phyloP scores from a whole-genome alignment of 805 yeast genomes.

The Wickerhamiella sorbophila region DNA sequence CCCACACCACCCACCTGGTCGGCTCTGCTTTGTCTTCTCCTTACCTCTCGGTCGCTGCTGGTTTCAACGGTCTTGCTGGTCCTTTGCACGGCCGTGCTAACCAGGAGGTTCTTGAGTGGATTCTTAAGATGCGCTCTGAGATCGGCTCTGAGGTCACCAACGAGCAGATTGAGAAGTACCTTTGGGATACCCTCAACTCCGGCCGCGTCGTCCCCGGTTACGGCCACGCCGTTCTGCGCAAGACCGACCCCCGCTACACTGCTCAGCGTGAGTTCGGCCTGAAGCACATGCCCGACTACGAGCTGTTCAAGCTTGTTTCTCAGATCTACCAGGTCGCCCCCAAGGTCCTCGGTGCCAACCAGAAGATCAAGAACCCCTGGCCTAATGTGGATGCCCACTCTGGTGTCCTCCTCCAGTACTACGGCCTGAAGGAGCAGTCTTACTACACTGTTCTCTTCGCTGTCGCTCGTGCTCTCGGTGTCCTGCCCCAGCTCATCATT shows the following conservation, averaged over 20 bases:
- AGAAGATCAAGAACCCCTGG: constrained; percentile 89
- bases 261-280: constrained; percentile 54
- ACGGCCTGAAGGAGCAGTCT: constrained; percentile 67
- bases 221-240: constrained; percentile 77
- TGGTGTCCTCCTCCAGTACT: constrained; percentile 72
- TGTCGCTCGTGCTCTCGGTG: constrained; percentile 79
- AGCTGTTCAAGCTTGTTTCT: constrained; percentile 63
- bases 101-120: constrained; percentile 70
- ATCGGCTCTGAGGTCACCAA: constrained; percentile 27
- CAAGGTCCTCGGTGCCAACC: constrained; percentile 63
- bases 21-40: constrained; percentile 74
- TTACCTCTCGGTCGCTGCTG: constrained; percentile 60
- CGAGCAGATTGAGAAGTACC: constrained; percentile 44
- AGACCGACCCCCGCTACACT: constrained; percentile 67
- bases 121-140: constrained; percentile 40
- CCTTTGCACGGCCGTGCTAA: constrained; percentile 78
- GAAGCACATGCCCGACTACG: constrained; percentile 63
- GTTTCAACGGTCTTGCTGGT: constrained; percentile 72
- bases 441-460: constrained; percentile 81
- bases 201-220: constrained; percentile 79
- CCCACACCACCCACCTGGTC: constrained; percentile 69
- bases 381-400: constrained; percentile 85
- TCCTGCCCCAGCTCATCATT: constrained; percentile 68
- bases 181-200: constrained; percentile 57
- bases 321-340: constrained; percentile 74